Percentiles rank a stretch among this genome's conserved stretches.
Evolutionary conservation across 2,329 filamentous ascomycete genomes (phyloP).

Genomic region (Fulvia fulva): DNA sequence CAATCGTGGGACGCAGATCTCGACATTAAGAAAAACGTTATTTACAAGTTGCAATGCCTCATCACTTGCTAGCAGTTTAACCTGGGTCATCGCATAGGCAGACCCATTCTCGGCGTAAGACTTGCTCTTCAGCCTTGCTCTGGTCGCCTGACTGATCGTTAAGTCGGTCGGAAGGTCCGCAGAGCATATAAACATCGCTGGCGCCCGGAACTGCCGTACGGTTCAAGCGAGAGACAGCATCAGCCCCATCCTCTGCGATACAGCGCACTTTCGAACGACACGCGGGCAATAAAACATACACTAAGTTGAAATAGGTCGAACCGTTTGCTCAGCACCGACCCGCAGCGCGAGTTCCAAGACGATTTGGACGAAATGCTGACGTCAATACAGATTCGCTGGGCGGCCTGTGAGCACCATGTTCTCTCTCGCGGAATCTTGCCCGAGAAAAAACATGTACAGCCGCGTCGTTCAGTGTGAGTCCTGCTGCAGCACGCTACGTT

Average conservation of each 20-base stretch:
- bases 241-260: conserved; percentile 7
- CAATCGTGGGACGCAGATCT: conserved; percentile 9
- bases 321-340: conserved; percentile 22
- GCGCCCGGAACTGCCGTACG: neutral
- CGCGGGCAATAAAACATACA: conserved; percentile 13
- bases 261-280: conserved; percentile 14
- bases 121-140: conserved; percentile 1
- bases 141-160: conserved; percentile 5
- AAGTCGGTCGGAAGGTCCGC: conserved; percentile 17
- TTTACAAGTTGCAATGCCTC: conserved; percentile 20
- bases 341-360: conserved; percentile 21
- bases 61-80: neutral
- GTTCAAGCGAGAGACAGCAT: conserved; percentile 9
- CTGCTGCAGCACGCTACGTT: conserved; percentile 1
- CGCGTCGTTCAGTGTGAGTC: conserved; percentile 17
- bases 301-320: conserved; percentile 14
- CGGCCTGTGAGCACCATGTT: conserved; percentile 6
- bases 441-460: conserved; percentile 25
- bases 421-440: conserved; percentile 10
- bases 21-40: conserved; percentile 30
- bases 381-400: conserved; percentile 17
- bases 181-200: conserved; percentile 24
- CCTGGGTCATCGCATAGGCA: conserved; percentile 11
- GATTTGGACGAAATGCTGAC: conserved; percentile 19
- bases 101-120: conserved; percentile 6